Evolutionary conservation across 2,329 filamentous ascomycete species (phyloP), one percentile per base, ranked within the genome.

Genomic region (Penicillium freii): DNA sequence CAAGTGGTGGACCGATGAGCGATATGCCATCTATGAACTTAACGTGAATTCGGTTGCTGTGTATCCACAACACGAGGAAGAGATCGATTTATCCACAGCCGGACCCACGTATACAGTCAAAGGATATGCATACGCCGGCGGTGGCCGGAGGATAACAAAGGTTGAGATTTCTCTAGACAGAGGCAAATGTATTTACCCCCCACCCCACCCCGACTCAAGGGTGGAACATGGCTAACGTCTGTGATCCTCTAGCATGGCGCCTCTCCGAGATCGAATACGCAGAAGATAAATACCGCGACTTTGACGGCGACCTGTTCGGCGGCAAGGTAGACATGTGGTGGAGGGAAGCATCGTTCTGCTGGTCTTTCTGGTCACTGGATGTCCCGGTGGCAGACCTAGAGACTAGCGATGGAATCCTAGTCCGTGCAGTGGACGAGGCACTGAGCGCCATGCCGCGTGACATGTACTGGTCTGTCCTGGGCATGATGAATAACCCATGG

Each of bases 401-500:
- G 40, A 75, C 75, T 3, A 83, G 89, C 0, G 83, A 86, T 43
- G 91, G 92, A 66, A 85, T 97, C 38, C 82, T 95, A 68, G 86
- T 96, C 5, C 83, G 92, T 44, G 88, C 88, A 5, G 96, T 96
- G 91, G 92, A 97, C 65, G 92, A 96, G 63, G 84, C 87, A 54
- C 88, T 96, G 84, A 90, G 89, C 73, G 79, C 90, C 0, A 91
- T 96, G 71, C 92, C 92, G 5, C 83, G 90, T 60, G 92, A 97
- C 68, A 94, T 96, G 90, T 96, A 96, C 76, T 97, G 92, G 92
- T 92, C 86, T 59, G 91, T 96, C 2, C 78, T 96, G 39, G 92
- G 92, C 0, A 97, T 97, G 92, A 96, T 97, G 92, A 96, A 96
- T 75, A 96, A 96, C 66, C 90, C 91, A 0, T 97, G 92, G 92